phyloP scores from a whole-genome alignment of 2,329 filamentous ascomycete genomes.

The Apiospora koreana region DNA sequence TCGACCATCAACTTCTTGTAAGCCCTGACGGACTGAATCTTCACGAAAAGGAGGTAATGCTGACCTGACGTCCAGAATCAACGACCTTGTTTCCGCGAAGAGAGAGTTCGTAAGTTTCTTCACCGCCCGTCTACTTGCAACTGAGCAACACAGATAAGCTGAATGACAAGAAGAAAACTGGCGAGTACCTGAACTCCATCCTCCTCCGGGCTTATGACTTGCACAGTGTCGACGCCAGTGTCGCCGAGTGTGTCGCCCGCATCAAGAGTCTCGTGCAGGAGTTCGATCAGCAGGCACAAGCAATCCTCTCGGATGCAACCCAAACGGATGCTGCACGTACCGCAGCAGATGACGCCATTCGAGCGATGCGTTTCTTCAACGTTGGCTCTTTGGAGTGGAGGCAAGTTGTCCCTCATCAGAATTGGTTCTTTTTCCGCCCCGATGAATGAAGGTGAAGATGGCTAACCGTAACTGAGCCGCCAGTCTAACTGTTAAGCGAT shows the following conservation, averaged over 20 bases:
- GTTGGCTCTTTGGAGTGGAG: constrained; percentile 1
- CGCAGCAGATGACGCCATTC: not conserved
- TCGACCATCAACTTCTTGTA: constrained; percentile 1
- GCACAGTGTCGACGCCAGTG: not conserved
- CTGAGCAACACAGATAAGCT: not conserved
- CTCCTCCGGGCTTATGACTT: not conserved
- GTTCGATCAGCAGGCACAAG: not conserved
- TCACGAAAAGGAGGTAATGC: not conserved
- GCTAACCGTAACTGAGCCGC: not conserved
- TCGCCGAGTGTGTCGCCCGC: not conserved
- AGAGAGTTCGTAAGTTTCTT: not conserved
- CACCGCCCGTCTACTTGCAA: too few relatives aligned
- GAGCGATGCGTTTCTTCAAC: not conserved
- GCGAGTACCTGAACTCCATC: not conserved
- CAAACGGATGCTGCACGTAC: not conserved
- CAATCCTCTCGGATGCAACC: not conserved
- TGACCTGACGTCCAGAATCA: not conserved
- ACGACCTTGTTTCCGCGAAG: not conserved
- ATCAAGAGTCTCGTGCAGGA: not conserved
- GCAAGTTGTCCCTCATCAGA: not conserved
- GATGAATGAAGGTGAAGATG: not conserved
- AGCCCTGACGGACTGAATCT: not conserved
- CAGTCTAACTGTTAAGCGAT: not conserved
- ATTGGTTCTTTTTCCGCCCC: not conserved
- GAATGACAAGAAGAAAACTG: not conserved